Evolutionary conservation across 169 alveolate species (phyloP).

Genomic region (Plasmodium inui): DNA sequence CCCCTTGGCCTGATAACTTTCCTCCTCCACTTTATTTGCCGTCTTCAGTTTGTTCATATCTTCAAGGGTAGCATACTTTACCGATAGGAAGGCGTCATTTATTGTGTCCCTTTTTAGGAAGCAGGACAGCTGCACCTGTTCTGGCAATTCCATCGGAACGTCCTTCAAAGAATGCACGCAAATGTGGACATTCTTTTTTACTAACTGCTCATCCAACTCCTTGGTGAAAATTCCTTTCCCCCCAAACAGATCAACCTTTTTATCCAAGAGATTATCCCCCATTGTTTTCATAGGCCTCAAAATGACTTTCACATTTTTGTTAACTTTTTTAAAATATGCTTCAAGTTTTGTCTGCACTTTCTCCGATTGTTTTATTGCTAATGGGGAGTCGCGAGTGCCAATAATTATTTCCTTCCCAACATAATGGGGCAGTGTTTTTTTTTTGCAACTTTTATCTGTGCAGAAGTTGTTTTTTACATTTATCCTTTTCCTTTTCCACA

Average conservation of each 20-base stretch:
- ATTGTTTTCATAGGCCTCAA: conserved; percentile 63
- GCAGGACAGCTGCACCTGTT: conserved; percentile 34
- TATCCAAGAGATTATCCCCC: conserved; percentile 59
- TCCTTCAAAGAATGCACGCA: conserved; percentile 71
- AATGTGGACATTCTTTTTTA: conserved; percentile 44
- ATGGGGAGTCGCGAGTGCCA: conserved; percentile 68
- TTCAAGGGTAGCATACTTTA: conserved; percentile 17
- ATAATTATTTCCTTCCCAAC: conserved; percentile 41
- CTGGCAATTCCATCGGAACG: conserved; percentile 51
- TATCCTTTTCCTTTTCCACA: neutral
- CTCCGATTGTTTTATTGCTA: conserved; percentile 65
- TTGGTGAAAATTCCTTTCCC: conserved; percentile 71
- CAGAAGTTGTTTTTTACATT: neutral
- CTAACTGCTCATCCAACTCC: conserved; percentile 58
- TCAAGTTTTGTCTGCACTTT: conserved; percentile 32
- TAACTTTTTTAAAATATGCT: conserved; percentile 45
- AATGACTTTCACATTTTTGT: conserved; percentile 42
- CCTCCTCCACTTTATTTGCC: neutral
- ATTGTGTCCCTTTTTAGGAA: conserved; percentile 64
- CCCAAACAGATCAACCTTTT: conserved; percentile 39
- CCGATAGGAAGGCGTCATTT: conserved; percentile 57
- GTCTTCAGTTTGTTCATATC: conserved; percentile 24
- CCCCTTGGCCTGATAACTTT: neutral
- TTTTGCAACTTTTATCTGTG: conserved; percentile 14
- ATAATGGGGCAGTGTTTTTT: conserved; percentile 6